These are phyloP conservation scores for Phaeosphaeriaceae sp. DNA, from an alignment of 2,329 filamentous ascomycete species.

Conservation along the genomic window DNA sequence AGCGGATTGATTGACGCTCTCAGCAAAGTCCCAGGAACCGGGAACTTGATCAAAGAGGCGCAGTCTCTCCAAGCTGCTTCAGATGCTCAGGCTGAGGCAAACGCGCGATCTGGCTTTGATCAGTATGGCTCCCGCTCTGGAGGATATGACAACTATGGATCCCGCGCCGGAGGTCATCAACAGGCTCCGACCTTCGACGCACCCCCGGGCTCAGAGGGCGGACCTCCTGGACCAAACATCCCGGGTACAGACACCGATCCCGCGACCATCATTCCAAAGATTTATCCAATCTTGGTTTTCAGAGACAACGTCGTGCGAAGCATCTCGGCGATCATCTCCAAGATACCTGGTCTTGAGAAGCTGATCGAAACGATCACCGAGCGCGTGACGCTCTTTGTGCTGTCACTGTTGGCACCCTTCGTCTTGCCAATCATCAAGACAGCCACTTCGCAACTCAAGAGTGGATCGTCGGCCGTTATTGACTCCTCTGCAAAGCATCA, in stretches of 20 bases:
- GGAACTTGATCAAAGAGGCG: slow-evolving; percentile 56
- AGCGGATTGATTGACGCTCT: slow-evolving; percentile 71
- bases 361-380: slow-evolving; percentile 95
- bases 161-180: slow-evolving; percentile 40
- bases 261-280: slow-evolving; percentile 62
- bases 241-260: slow-evolving; percentile 82
- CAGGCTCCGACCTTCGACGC: slow-evolving; percentile 47
- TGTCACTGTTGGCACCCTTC: slow-evolving; percentile 90
- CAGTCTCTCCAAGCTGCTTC: slow-evolving; percentile 54
- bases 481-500: slow-evolving; percentile 59
- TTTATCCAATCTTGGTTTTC: slow-evolving; percentile 94
- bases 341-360: slow-evolving; percentile 87
- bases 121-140: slow-evolving; percentile 42
- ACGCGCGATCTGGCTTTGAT: slow-evolving; percentile 17
- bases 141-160: slow-evolving; percentile 51
- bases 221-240: slow-evolving; percentile 60
- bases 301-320: slow-evolving; percentile 90
- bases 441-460: slow-evolving; percentile 83
- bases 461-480: slow-evolving; percentile 77
- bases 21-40: slow-evolving; percentile 72
- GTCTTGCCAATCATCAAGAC: slow-evolving; percentile 89
- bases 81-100: slow-evolving; percentile 55
- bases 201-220: slow-evolving; percentile 53
- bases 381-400: slow-evolving; percentile 87
- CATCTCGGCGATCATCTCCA: slow-evolving; percentile 84